Conservation (phyloP, 352 stramenopile genomes). For the Phytophthora crassamura region DNA sequence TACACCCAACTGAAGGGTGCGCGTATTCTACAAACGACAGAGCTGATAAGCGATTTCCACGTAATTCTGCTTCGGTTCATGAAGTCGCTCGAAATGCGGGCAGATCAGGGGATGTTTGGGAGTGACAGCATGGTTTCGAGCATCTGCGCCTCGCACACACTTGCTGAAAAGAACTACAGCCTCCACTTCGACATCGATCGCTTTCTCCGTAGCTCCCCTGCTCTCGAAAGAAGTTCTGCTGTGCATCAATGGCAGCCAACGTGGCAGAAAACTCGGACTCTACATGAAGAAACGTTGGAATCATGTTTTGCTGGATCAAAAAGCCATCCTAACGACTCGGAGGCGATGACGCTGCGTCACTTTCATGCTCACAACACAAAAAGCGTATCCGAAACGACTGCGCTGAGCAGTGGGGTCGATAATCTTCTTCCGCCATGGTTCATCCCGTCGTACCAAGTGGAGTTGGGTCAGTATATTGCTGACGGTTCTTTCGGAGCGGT, state of each 20-base stretch:
- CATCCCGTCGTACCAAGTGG: constrained; percentile 2
- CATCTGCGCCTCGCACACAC: not conserved
- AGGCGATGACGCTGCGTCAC: too few species aligned
- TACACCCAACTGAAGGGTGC: not conserved
- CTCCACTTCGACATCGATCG: not conserved
- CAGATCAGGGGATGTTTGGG: not conserved
- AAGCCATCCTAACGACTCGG: too few species aligned
- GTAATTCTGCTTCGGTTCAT: not conserved
- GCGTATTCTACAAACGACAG: not conserved
- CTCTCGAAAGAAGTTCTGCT: too few species aligned
- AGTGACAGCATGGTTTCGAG: not conserved
- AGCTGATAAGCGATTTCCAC: not conserved
- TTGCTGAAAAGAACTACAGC: not conserved
- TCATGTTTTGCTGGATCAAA: too few species aligned
- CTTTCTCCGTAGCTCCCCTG: not conserved
- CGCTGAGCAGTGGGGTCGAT: too few species aligned
- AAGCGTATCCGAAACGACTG: too few species aligned
- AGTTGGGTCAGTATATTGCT: not conserved
- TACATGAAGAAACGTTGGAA: too few species aligned
- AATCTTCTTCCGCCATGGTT: not conserved
- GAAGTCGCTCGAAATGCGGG: not conserved
- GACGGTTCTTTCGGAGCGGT: not conserved
- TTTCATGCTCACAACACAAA: too few species aligned
- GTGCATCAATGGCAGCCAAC: too few species aligned
- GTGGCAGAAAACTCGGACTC: too few species aligned